Evolutionary conservation across 2,329 filamentous ascomycete genomes (phyloP).

Genomic region (Penicillium aurantiogriseum): DNA sequence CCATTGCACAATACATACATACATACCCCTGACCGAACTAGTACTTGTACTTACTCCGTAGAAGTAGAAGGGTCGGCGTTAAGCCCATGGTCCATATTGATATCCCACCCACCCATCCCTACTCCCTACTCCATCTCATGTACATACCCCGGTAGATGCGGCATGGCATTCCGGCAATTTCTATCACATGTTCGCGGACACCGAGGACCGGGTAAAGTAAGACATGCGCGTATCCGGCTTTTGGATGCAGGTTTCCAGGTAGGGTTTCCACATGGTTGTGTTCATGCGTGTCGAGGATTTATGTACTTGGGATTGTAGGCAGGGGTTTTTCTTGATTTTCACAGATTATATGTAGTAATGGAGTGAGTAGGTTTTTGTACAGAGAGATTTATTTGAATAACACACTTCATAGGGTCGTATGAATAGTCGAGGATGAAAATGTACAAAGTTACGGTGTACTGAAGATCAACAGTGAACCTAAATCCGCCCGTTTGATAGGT

Average conservation of each 20-base stretch:
- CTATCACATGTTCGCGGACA: not conserved
- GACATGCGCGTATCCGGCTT: slow-evolving; percentile 2
- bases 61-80: not conserved
- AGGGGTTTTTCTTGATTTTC: not conserved
- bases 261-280: slow-evolving; percentile 5
- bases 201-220: not conserved
- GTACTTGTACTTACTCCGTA: not conserved
- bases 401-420: not conserved
- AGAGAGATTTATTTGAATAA: not conserved
- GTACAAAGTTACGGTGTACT: not conserved
- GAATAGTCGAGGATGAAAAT: not conserved
- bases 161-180: not conserved
- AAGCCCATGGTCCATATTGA: not conserved
- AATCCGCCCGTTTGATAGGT: not conserved
- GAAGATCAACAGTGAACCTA: not conserved
- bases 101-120: not conserved
- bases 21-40: not conserved
- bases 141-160: not conserved
- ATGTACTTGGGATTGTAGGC: not conserved
- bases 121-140: not conserved
- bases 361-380: not conserved
- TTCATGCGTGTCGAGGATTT: slow-evolving; percentile 1
- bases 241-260: slow-evolving; percentile 4
- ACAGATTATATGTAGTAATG: not conserved
- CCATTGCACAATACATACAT: not conserved